phyloP scores from a whole-genome alignment of 805 yeast species.

The Spathaspora hagerdaliae region DNA sequence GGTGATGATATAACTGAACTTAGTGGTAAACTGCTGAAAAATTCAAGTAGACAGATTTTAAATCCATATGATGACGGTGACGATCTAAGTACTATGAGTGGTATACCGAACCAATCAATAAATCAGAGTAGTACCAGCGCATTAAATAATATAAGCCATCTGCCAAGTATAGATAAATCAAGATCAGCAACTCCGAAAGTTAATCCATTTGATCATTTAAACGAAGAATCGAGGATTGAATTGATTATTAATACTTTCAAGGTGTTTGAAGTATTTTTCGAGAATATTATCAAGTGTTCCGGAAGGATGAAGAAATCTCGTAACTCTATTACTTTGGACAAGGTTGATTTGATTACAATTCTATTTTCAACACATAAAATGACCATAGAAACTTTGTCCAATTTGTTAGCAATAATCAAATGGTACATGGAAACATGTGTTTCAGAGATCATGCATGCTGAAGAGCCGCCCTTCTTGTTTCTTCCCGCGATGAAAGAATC shows the following conservation, averaged over 20 bases:
- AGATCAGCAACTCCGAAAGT: not conserved
- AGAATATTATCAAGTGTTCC: slow-evolving; percentile 3
- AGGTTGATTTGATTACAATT: not conserved
- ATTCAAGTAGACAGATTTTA: slow-evolving; percentile 1
- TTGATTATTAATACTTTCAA: slow-evolving; percentile 19
- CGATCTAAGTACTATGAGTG: slow-evolving; percentile 17
- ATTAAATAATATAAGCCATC: not conserved
- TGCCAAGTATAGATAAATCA: not conserved
- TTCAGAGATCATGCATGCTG: too few relatives aligned
- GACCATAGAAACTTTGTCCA: slow-evolving; percentile 1
- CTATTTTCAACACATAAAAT: not conserved
- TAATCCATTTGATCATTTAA: slow-evolving; percentile 13
- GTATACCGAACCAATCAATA: not conserved
- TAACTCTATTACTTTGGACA: not conserved
- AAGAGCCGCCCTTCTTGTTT: too few relatives aligned
- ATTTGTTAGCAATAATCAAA: slow-evolving; percentile 14
- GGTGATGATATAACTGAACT: slow-evolving; percentile 21
- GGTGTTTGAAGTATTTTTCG: slow-evolving; percentile 21
- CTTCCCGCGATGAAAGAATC: slow-evolving; percentile 17
- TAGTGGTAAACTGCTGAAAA: slow-evolving; percentile 8
- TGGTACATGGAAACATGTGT: slow-evolving; percentile 11
- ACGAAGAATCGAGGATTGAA: slow-evolving; percentile 18
- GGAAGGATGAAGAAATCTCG: not conserved
- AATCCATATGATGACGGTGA: slow-evolving; percentile 15
- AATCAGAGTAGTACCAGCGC: not conserved